Conservation (phyloP, 2,329 filamentous ascomycete genomes). For the Aspergillus udagawae region DNA sequence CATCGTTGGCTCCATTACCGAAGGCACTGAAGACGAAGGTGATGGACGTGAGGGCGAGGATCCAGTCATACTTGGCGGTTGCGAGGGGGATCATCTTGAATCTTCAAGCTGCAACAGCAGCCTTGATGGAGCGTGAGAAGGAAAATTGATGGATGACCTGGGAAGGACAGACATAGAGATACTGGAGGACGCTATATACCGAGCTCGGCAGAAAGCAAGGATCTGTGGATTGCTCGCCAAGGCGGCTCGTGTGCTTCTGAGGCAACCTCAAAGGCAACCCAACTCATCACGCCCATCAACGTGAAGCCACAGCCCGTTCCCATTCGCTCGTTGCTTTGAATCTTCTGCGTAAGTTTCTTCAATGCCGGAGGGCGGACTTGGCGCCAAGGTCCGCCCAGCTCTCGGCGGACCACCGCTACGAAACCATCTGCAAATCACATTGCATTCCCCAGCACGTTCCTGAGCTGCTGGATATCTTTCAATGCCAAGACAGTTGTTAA, state of each 20-base stretch:
- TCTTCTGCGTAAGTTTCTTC: not conserved
- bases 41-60: slow-evolving; percentile 25
- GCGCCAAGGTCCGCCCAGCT: slow-evolving; percentile 4
- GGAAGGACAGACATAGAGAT: not conserved
- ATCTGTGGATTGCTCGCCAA: not conserved
- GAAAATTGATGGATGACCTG: not conserved
- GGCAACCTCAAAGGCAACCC: too few relatives aligned
- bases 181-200: not conserved
- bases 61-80: slow-evolving; percentile 29
- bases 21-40: slow-evolving; percentile 27
- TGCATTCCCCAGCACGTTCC: slow-evolving; percentile 7
- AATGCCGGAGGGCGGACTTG: slow-evolving; percentile 11
- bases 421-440: not conserved
- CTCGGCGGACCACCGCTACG: not conserved
- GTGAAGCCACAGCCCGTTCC: slow-evolving; percentile 3
- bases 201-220: not conserved
- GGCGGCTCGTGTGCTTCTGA: not conserved
- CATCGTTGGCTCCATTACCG: slow-evolving; percentile 40
- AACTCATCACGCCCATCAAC: not conserved
- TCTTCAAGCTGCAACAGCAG: not conserved
- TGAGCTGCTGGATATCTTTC: slow-evolving; percentile 5
- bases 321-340: slow-evolving; percentile 1
- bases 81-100: slow-evolving; percentile 17
- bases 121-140: not conserved
- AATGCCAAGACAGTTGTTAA: not conserved